Percentiles rank a stretch among this genome's conserved stretches.
Conservation (phyloP, 2,329 filamentous ascomycete genomes). For the Ophiocordyceps polyrhachis-furcata region DNA sequence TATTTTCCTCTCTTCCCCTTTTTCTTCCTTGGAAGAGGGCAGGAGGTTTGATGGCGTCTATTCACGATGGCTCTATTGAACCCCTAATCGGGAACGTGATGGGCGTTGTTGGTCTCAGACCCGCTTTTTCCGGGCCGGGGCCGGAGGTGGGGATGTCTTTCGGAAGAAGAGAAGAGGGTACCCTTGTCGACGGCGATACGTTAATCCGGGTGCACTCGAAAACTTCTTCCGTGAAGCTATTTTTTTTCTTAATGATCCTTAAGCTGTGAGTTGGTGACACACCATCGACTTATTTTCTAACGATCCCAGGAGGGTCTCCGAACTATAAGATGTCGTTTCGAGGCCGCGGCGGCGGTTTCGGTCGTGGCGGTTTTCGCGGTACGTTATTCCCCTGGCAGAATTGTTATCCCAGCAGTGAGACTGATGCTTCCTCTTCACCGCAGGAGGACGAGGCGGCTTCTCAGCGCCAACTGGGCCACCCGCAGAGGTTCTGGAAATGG, state of each 20-base stretch:
- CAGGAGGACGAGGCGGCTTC: slow-evolving; percentile 7
- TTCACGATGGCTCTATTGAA: slow-evolving; percentile 17
- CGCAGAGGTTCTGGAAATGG: slow-evolving; percentile 46
- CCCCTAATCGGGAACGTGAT: slow-evolving; percentile 12
- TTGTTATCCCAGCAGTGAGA: background rate
- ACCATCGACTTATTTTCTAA: background rate
- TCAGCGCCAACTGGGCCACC: slow-evolving; percentile 5
- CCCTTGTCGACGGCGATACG: background rate
- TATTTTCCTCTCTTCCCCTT: background rate
- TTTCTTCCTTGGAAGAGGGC: background rate
- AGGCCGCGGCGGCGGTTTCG: slow-evolving; percentile 7
- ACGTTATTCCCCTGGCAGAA: background rate
- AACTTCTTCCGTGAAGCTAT: background rate
- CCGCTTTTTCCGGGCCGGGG: background rate
- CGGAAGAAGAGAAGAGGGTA: background rate
- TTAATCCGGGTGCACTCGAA: background rate
- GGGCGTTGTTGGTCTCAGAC: background rate
- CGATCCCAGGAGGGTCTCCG: background rate
- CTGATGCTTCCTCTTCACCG: background rate
- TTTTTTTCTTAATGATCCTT: background rate
- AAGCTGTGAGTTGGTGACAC: background rate
- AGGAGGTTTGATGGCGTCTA: slow-evolving; percentile 6
- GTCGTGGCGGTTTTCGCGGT: slow-evolving; percentile 7
- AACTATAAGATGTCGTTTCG: slow-evolving; percentile 5
- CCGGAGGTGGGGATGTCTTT: background rate